phyloP scores from a whole-genome alignment of 2,329 filamentous ascomycete genomes.

The Penicillium aurantiogriseum region DNA sequence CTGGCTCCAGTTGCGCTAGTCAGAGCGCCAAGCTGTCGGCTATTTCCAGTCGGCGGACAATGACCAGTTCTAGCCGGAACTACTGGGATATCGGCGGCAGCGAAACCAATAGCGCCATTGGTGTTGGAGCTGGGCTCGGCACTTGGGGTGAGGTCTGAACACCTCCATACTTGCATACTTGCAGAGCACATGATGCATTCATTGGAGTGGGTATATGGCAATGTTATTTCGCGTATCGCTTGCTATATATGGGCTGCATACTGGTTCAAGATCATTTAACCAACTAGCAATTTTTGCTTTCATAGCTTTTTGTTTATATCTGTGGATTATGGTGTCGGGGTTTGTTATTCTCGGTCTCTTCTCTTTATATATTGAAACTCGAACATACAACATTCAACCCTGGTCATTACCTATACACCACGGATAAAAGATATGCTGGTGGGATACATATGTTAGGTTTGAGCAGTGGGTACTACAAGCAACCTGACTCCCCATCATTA shows the following conservation, averaged over 20 bases:
- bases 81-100: slow-evolving; percentile 91
- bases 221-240: background rate
- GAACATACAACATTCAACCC: background rate
- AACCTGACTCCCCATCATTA: background rate
- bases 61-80: slow-evolving; percentile 68
- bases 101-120: slow-evolving; percentile 71
- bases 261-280: background rate
- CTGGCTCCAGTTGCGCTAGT: slow-evolving; percentile 73
- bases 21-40: slow-evolving; percentile 78
- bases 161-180: background rate
- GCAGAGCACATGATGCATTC: background rate
- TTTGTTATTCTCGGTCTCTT: background rate
- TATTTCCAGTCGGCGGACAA: slow-evolving; percentile 60
- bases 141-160: slow-evolving; percentile 72
- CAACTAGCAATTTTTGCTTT: background rate
- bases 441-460: background rate
- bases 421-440: background rate
- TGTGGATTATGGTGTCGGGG: background rate
- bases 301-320: background rate
- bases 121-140: slow-evolving; percentile 68
- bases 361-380: slow-evolving; percentile 4
- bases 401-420: background rate
- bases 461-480: background rate
- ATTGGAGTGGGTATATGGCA: background rate
- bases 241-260: background rate